These are phyloP conservation scores for Amphirosellinia nigrospora DNA, from an alignment of 495 filamentous ascomycete species.

Conservation along the genomic window DNA sequence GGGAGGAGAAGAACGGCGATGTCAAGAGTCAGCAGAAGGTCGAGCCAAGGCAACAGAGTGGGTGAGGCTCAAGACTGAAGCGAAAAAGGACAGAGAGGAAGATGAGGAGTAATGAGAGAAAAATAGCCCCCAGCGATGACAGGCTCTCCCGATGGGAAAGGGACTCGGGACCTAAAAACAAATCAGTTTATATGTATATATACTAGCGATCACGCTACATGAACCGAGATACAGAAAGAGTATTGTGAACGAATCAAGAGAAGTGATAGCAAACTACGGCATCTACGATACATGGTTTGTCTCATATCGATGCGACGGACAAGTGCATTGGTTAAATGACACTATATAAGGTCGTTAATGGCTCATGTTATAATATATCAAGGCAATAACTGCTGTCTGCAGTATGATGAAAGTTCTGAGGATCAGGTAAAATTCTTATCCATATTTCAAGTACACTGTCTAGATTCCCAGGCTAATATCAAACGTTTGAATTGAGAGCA, in stretches of 20 bases:
- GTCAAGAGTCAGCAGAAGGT: conserved; percentile 74
- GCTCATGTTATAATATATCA: not conserved
- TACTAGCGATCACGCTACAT: not conserved
- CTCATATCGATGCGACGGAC: no score
- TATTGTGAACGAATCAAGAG: not conserved
- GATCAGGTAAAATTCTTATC: not conserved
- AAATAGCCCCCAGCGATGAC: conserved; percentile 16
- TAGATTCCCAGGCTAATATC: not conserved
- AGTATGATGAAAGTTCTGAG: not conserved
- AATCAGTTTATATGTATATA: not conserved
- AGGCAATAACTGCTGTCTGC: not conserved
- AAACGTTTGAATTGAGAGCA: not conserved
- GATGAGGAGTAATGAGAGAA: conserved; percentile 33
- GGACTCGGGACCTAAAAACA: not conserved
- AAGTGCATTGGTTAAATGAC: not conserved
- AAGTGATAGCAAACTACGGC: not conserved
- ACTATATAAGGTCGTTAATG: not conserved
- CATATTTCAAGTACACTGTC: not conserved
- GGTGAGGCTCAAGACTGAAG: conserved; percentile 46
- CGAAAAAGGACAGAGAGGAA: conserved; percentile 38
- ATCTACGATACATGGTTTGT: not conserved
- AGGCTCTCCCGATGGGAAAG: not conserved
- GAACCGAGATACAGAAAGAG: not conserved
- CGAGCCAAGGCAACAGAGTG: conserved; percentile 74
- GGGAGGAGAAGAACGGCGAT: conserved; percentile 77